Evolutionary conservation across 805 yeast genomes (phyloP).

Genomic region (Hanseniaspora thailandica): DNA sequence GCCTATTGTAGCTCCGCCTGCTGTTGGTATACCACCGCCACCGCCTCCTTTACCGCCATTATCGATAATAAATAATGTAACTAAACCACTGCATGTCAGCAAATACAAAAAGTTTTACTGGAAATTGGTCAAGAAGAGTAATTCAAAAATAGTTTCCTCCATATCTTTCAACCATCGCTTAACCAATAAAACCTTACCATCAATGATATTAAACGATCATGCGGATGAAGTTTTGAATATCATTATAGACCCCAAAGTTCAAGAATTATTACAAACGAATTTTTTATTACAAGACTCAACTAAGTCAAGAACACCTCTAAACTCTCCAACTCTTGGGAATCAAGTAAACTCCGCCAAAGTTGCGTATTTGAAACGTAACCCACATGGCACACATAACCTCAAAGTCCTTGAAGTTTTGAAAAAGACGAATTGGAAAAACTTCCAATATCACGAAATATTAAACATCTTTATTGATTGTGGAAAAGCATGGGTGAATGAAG

Average conservation of each 20-base stretch:
- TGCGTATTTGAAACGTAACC: neutral
- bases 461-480: neutral
- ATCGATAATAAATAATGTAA: neutral
- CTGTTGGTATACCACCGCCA: neutral
- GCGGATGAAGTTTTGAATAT: neutral
- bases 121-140: neutral
- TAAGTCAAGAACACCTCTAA: neutral
- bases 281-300: neutral
- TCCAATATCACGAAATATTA: neutral
- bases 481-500: neutral
- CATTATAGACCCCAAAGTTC: neutral
- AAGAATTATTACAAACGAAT: neutral
- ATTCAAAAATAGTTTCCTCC: neutral
- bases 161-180: neutral
- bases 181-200: neutral
- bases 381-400: neutral
- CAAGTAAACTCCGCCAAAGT: neutral
- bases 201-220: neutral
- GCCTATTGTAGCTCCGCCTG: no score
- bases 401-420: neutral
- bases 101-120: conserved; percentile 5
- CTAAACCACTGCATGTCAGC: no score
- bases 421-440: neutral
- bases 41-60: neutral
- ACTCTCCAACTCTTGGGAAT: neutral